A percentile compares a stretch with the other conserved stretches of the same genome.
phyloP scores from a whole-genome alignment of 139 green algal genomes.

The Limnomonas spitsbergensis region DNA sequence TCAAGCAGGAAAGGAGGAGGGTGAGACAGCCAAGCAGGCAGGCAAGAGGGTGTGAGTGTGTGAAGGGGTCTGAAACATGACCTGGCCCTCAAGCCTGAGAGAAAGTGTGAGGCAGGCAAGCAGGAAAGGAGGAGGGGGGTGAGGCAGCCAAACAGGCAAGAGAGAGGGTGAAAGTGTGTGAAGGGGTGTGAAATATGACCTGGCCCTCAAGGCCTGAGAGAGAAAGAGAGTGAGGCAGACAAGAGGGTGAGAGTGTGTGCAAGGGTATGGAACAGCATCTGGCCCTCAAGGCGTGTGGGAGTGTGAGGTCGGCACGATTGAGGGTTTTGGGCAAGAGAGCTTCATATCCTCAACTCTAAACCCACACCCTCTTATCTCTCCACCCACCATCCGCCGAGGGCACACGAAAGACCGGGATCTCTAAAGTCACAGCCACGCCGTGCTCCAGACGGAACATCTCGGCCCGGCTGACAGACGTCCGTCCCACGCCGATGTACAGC shows the following conservation, averaged over 20 bases:
- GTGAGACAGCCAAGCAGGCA: background rate
- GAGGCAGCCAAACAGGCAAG: background rate
- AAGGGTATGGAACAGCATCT: conserved; percentile 79
- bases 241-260: conserved; percentile 16
- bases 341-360: too few relatives aligned
- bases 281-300: conserved; percentile 16
- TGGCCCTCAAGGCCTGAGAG: conserved; percentile 19
- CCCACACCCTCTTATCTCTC: too few relatives aligned
- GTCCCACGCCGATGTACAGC: conserved; percentile 20
- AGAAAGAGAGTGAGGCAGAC: background rate
- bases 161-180: conserved; percentile 17
- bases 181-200: conserved; percentile 81
- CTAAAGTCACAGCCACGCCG: conserved; percentile 46
- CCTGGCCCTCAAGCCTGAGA: conserved; percentile 21
- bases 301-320: background rate
- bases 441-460: conserved; percentile 62
- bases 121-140: background rate
- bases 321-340: background rate
- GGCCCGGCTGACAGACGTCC: conserved; percentile 1
- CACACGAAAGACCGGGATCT: background rate
- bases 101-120: background rate
- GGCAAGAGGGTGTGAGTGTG: background rate
- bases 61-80: conserved; percentile 83
- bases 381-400: background rate
- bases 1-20: background rate